Evolutionary conservation across 305 asterid species (phyloP), one percentile per base, ranked within the genome.

Genomic region (Salvia sclarea): DNA sequence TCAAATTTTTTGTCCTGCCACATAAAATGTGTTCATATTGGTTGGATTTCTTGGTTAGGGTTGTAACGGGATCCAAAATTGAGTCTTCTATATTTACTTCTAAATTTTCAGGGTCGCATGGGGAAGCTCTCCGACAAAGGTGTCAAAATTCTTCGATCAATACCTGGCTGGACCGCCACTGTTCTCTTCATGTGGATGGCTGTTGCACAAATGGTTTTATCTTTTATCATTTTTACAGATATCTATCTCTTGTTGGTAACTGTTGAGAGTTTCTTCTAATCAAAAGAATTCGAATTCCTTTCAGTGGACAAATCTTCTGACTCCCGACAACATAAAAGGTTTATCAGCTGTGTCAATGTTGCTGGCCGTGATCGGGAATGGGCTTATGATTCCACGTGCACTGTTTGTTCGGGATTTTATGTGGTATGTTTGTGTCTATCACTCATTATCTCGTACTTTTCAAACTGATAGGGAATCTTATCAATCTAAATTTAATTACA

Each of bases 161-260:
- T 83, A 54, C 79, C 97, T 41, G 92, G 95, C 52, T 90, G 97
- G 97, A 88, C 95, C 10, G 97, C 97, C n/a, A 90, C 97, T 58
- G 87, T 90, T 77, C 96, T 90, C 70, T 90, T 90, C 80, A 90
- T 90, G 96, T 90, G 97, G 97, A 88, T 90, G 97, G 95, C 86
- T 25, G 92, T 90, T 53, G 81, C 96, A 66, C 97, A 90, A 75
- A 81, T 80, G 95, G 97, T 90, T 79, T 13, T 8, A n/a, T 55
- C 33, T 33, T 58, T 49, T 9, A 22, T 47, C 59, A 33, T 62
- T 43, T 61, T 70, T 30, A 38, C 38, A 22, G 25, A 68, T 30
- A 61, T 68, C 24, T 6, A 11, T 48, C 8, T 66, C 28, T 61
- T 40, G 7, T 47, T 65, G 22, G n/a, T 31, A 17, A 57, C 61